Evolutionary conservation across 192 early-diverging fungal species (phyloP).

Genomic region (Chytriomyces sp.): DNA sequence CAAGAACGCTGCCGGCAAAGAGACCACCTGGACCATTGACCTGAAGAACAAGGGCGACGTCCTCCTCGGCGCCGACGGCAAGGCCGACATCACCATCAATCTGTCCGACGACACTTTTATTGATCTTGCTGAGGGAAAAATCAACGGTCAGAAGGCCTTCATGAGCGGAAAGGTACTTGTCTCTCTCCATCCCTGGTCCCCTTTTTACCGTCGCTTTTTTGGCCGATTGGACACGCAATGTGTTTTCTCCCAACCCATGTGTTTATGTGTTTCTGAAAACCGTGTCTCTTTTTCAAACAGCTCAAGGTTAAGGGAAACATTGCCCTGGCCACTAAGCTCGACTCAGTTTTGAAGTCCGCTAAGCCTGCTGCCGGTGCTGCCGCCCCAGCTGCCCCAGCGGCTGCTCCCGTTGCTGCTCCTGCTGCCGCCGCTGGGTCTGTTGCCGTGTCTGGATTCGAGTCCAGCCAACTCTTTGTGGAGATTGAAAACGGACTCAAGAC

Average conservation of each 20-base stretch:
- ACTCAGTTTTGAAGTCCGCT: conserved; percentile 48
- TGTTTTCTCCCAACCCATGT: no score
- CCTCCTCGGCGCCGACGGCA: conserved; percentile 41
- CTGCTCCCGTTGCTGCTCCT: conserved; percentile 40
- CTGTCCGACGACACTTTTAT: conserved; percentile 49
- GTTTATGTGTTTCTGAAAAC: not conserved
- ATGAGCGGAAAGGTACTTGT: conserved; percentile 47
- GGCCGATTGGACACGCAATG: no score
- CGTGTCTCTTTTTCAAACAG: conserved; percentile 11
- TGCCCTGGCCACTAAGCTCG: conserved; percentile 29
- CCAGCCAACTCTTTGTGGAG: conserved; percentile 74
- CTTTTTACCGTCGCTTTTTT: not conserved
- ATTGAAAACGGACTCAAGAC: conserved; percentile 64
- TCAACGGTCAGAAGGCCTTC: conserved; percentile 57
- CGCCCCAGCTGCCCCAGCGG: conserved; percentile 33
- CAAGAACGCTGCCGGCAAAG: conserved; percentile 48
- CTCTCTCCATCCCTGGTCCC: not conserved
- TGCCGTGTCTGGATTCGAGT: conserved; percentile 73
- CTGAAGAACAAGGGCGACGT: conserved; percentile 54
- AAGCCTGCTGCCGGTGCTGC: conserved; percentile 35
- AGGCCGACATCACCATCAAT: conserved; percentile 50
- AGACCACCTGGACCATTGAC: conserved; percentile 52
- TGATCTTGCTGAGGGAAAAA: conserved; percentile 52
- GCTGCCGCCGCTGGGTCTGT: conserved; percentile 39
- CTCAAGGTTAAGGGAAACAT: conserved; percentile 56